These are phyloP conservation scores for Talaromyces sp. DNA, from an alignment of 2,329 filamentous ascomycete genomes.

Conservation along the genomic window DNA sequence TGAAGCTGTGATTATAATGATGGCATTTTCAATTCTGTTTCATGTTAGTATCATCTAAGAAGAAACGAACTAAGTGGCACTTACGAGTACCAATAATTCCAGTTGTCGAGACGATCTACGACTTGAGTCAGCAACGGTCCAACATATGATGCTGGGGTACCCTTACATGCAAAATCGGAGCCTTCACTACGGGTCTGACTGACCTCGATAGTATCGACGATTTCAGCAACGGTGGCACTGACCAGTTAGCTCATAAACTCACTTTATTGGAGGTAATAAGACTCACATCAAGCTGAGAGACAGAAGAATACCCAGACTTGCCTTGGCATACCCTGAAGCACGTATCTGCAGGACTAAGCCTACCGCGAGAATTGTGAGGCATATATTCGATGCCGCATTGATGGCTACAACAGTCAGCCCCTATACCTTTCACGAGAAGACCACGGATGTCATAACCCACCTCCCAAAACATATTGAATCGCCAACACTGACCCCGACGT, in stretches of 20 bases:
- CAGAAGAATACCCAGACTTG: conserved; percentile 11
- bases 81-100: conserved; percentile 19
- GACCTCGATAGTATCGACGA: conserved; percentile 13
- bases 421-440: not conserved
- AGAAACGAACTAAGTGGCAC: not conserved
- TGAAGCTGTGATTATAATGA: conserved; percentile 18
- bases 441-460: conserved; percentile 6
- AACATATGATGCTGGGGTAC: not conserved
- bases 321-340: conserved; percentile 7
- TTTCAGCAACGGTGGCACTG: conserved; percentile 15
- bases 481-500: conserved; percentile 14
- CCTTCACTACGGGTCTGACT: not conserved
- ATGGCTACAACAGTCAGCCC: conserved; percentile 10
- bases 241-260: not conserved
- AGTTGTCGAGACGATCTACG: conserved; percentile 7
- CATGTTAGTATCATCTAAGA: not conserved
- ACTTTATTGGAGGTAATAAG: not conserved
- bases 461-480: conserved; percentile 16
- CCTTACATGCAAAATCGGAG: conserved; percentile 18
- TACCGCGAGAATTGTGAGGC: conserved; percentile 15
- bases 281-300: conserved; percentile 17
- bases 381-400: conserved; percentile 17
- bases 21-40: conserved; percentile 16
- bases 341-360: conserved; percentile 11
- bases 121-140: not conserved